Conservation (phyloP, 2,329 filamentous ascomycete species). For the Colletotrichum spaethianum region DNA sequence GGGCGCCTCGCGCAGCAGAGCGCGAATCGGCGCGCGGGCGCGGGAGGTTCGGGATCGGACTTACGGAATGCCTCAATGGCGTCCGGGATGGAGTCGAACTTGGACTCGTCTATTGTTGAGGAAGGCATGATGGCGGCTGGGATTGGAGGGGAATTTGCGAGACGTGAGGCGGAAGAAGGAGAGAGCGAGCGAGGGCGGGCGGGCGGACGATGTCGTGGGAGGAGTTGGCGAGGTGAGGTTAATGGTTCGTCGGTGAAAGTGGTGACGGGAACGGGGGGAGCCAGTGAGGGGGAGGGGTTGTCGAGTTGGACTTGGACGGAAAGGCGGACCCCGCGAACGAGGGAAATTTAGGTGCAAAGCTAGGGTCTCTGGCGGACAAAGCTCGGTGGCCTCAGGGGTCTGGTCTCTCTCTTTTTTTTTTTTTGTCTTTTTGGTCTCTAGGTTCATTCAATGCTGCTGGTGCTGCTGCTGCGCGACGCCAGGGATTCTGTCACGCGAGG, state of each 20-base stretch:
- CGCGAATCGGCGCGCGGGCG: constrained; percentile 22
- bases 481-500: constrained; percentile 29
- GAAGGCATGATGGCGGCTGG: constrained; percentile 61
- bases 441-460: background rate
- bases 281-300: constrained; percentile 30
- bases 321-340: constrained; percentile 12
- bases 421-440: constrained; percentile 14
- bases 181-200: constrained; percentile 9
- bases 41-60: constrained; percentile 46
- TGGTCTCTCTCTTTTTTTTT: background rate
- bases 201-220: background rate
- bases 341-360: constrained; percentile 18
- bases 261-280: constrained; percentile 1
- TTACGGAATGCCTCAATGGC: constrained; percentile 75
- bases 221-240: constrained; percentile 5
- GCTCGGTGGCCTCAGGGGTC: constrained; percentile 14
- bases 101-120: constrained; percentile 62
- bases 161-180: background rate
- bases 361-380: constrained; percentile 18
- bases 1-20: background rate
- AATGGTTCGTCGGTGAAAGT: constrained; percentile 6
- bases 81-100: constrained; percentile 77
- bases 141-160: background rate
- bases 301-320: background rate
- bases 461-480: background rate